Evolutionary conservation across 2,329 filamentous ascomycete genomes (phyloP), one percentile per base, ranked within the genome.

Genomic region (Claviceps paspali): DNA sequence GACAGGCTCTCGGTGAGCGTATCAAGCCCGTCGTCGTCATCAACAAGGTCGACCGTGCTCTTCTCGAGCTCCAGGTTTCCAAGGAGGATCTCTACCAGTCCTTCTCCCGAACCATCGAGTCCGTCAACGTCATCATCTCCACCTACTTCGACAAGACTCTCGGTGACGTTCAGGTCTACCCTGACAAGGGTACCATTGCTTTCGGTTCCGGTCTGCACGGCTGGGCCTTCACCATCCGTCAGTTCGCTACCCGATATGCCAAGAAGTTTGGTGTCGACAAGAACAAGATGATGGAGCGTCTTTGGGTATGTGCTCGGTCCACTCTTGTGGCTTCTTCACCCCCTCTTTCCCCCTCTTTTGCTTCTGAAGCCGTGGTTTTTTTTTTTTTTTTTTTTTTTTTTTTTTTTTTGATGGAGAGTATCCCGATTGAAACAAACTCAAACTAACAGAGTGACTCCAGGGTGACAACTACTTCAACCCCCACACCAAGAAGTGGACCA

Each of bases 261-360:
- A 96, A 96, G 86, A 98, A 98, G 73, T 98, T 98, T 58, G 91
- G 91, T 82, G 91, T 98, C 55, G 88, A 98, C 79, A 87, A 87
- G 67, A 82, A 79, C 73, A 96, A 96, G 85, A 95, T 98, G 91
- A 94, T 96, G 83, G 85, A 95, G 74, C 86, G 91, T 80, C 85
- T 98, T 53, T 98, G 91, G 91, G 79, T 84, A 67, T 64, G 76
- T 38, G 17, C 9, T 33, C 8, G 12, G 18, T 34, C 4, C 23
- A 3, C 6, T 3, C 15, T 9, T 24, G n/a, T 11, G 14, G 8
- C 4, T 4, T 7, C 5, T 15, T 10, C 5, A 8, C 21, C n/a
- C n/a, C n/a, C n/a, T n/a, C n/a, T 15, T 6, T 9, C 6, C 8
- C 2, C 3, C 2, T 21, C 12, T 14, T 21, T 21, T 30, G 6